These are phyloP conservation scores for Volvox reticuliferus DNA, from an alignment of 139 green algal species.

Conservation along the genomic window DNA sequence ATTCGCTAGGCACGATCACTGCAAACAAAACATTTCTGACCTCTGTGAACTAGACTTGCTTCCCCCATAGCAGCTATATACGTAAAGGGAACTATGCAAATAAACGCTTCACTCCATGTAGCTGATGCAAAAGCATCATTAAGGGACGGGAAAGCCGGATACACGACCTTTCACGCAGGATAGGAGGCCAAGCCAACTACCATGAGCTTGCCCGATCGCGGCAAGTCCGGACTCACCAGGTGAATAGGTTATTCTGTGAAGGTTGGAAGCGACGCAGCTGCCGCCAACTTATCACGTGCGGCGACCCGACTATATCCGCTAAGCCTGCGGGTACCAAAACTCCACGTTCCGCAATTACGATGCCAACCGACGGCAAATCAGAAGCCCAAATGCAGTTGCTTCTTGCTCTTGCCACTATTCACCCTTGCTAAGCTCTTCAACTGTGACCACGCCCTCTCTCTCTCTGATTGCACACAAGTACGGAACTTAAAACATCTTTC, in stretches of 20 bases:
- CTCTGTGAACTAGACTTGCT: neutral
- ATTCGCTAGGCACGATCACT: neutral
- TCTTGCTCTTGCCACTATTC: neutral
- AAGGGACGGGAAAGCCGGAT: neutral
- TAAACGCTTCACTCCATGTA: too few species aligned
- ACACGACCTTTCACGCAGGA: slow-evolving; percentile 12
- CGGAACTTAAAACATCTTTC: neutral
- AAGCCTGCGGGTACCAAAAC: too few species aligned
- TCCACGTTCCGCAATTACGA: too few species aligned
- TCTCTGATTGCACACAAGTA: neutral
- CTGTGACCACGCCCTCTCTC: neutral
- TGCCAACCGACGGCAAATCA: too few species aligned
- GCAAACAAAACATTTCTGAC: neutral
- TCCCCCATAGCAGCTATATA: too few species aligned
- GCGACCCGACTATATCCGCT: too few species aligned
- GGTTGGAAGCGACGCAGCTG: too few species aligned
- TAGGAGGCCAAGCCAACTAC: neutral
- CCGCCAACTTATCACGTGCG: too few species aligned
- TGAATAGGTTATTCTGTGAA: neutral
- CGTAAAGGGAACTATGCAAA: too few species aligned
- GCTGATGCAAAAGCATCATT: too few species aligned
- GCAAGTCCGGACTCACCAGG: neutral
- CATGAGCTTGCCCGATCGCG: neutral
- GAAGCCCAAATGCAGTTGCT: neutral
- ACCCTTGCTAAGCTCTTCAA: neutral